Evolutionary conservation across 352 stramenopile genomes (phyloP), one percentile per base, ranked within the genome.

Genomic region (Phytophthora megakarya): DNA sequence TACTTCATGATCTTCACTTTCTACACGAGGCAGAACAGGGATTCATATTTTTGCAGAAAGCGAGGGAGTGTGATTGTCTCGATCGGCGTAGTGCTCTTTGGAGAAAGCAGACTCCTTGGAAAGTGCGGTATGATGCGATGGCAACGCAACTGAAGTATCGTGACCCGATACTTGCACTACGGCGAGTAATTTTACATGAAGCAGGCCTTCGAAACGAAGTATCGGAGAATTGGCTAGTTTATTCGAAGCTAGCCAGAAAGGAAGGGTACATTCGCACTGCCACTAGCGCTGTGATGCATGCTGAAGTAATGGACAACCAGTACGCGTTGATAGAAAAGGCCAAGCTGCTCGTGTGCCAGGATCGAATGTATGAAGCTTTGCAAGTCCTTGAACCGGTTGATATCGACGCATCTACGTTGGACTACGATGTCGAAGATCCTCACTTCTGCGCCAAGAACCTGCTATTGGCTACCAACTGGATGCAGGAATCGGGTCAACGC

Each of bases 391-490:
- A 96, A 26, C 88, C 88, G 0, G 76, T 93, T 37, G 77, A 87
- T 53, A 88, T 96, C 23, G 86, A 95, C 42, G 73, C 81, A 8
- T 77, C 81, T 12, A 90, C 80, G 37, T 56, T 96, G 22, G 82
- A 92, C 23, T 92, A 82, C 65, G 73, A 90, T 22, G 80, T 92
- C 2, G 84, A 91, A 42, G 84, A 96, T 30, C 70, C 72, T 22
- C 81, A 87, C 35, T 86, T 86, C 32, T 85, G 76, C 67, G 91
- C 92, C 30, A 96, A 96, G 26, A 93, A 87, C 26, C 70, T 99
- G 19, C 79, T 99, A 6, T 79, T 98, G 35, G 86, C 95, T 10
- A 99, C 96, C 1, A 96, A 98, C 51, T 99, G 96, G 95, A 98
- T 98, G 80, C 93, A 98, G 66, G 91, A 97, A 53, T 96, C 86